Evolutionary conservation across 2,329 filamentous ascomycete species (phyloP), one percentile per base, ranked within the genome.

Genomic region (Fusarium sp.): DNA sequence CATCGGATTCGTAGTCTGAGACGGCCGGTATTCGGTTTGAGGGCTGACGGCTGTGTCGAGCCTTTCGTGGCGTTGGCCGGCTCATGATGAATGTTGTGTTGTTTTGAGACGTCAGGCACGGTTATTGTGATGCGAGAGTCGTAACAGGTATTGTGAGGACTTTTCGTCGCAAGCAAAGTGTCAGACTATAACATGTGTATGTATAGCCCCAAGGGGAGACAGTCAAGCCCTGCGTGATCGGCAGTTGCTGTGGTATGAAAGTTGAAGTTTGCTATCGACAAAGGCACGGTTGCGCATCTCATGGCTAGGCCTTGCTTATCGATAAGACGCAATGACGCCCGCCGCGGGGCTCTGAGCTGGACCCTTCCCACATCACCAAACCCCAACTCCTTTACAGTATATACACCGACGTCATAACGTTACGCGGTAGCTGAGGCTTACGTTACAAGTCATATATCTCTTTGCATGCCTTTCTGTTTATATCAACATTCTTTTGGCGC

Each of bases 1-100:
- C 82, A 72, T 90, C 88, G 59, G 87, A 89, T 68, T 90, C 87
- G 77, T 90, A 89, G 75, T 90, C 87, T 42, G 83, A 84, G 25
- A 76, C 71, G 42, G 75, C 76, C 21, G 75, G 72, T 56, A 78
- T 75, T 33, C 74, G 71, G 49, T 75, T 76, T 14, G 75, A 78
- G 9, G 75, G 71, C 47, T 81, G 77, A 47, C 77, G 75, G 58
- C 70, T 75, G 69, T 80, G 78, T 53, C 73, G 69, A 66, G 70
- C 39, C 57, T 76, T 76, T 51, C 74, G 74, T 36, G 80, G 78
- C 25, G 79, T 79, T 65, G 72, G 65, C 38, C 76, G 75, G 61
- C 77, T 82, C 81, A 83, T 83, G 49, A 65, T 57, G 44, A 5
- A 46, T 35, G 32, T 49, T 43, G n/a, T 66, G 35, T 38, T 50